Conservation (phyloP, 179 eudicot genomes). For the Silene noctiflora region DNA sequence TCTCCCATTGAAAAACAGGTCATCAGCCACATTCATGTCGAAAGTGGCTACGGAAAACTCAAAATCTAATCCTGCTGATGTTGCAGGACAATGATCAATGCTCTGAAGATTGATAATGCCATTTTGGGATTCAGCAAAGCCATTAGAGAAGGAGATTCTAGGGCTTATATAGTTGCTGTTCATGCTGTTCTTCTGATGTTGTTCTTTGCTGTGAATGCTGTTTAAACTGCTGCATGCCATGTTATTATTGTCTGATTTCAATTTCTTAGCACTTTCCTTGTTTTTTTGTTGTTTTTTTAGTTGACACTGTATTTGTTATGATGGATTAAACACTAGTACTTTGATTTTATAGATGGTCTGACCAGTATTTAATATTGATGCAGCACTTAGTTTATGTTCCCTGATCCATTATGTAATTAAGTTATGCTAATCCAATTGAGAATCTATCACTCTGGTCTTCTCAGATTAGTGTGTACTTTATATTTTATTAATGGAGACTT, state of each 20-base stretch:
- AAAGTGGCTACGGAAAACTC: conserved; percentile 20
- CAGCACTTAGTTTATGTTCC: neutral
- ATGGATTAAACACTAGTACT: neutral
- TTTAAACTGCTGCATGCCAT: conserved; percentile 28
- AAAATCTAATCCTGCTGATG: conserved; percentile 17
- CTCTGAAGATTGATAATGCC: conserved; percentile 1
- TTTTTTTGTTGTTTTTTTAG: neutral
- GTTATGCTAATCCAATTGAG: conserved; percentile 4
- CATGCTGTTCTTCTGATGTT: neutral
- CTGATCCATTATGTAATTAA: conserved; percentile 10
- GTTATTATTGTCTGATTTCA: neutral
- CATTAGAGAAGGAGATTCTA: conserved; percentile 30
- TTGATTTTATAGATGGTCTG: conserved; percentile 20
- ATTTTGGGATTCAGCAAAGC: conserved; percentile 20
- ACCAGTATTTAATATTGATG: neutral
- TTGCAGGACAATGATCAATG: neutral
- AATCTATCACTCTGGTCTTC: neutral
- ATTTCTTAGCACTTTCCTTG: neutral
- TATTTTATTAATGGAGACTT: no score
- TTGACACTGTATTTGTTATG: neutral
- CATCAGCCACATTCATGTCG: conserved; percentile 23
- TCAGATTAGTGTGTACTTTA: neutral
- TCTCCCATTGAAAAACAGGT: conserved; percentile 21
- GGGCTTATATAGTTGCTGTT: conserved; percentile 16
- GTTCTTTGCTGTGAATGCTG: conserved; percentile 13